Conservation (phyloP, 257 asterid species). For the Vinca minor region DNA sequence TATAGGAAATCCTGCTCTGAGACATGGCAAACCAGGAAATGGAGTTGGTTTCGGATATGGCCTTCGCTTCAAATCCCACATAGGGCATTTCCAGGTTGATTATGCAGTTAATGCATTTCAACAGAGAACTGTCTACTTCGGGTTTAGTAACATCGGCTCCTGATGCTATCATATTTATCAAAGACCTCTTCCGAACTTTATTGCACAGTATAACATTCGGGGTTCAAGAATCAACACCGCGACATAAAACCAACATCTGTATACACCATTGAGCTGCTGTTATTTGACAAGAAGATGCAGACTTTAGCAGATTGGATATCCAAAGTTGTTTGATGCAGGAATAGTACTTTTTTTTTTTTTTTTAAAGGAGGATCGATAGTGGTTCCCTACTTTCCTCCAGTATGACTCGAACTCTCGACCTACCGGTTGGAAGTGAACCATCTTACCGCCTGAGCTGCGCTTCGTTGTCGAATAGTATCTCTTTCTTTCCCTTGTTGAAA, state of each 20-base stretch:
- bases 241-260: background rate
- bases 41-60: conserved; percentile 84
- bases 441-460: too few species aligned
- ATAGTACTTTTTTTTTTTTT: background rate
- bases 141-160: conserved; percentile 62
- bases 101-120: conserved; percentile 63
- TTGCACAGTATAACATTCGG: background rate
- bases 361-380: too few species aligned
- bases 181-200: background rate
- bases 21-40: conserved; percentile 86
- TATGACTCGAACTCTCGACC: too few species aligned
- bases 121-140: conserved; percentile 70
- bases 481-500: background rate
- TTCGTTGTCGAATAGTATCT: too few species aligned
- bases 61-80: conserved; percentile 64
- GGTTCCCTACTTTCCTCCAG: too few species aligned
- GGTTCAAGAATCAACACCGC: background rate
- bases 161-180: background rate
- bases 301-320: background rate
- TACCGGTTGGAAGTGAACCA: too few species aligned
- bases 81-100: conserved; percentile 82
- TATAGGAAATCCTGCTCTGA: conserved; percentile 79
- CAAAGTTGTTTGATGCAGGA: too few species aligned
- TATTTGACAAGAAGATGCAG: background rate
- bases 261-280: background rate